These are phyloP conservation scores for Ophiostoma pallidulum DNA, from an alignment of 2,329 filamentous ascomycete species.

Conservation along the genomic window DNA sequence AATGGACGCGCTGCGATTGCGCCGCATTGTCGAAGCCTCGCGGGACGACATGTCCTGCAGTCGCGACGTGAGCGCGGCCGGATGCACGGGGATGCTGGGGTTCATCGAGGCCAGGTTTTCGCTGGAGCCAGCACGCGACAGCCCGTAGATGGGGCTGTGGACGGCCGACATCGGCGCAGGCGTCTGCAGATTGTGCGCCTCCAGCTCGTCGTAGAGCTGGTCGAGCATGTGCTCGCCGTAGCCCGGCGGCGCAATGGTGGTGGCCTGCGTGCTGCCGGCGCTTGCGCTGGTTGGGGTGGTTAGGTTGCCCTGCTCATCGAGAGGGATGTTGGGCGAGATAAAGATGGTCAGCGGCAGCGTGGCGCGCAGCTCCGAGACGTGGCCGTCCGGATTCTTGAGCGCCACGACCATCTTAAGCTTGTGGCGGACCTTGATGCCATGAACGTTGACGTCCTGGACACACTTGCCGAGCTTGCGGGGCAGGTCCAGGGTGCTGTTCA, in stretches of 20 bases:
- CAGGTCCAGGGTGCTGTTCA: conserved; percentile 56
- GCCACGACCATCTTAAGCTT: conserved; percentile 88
- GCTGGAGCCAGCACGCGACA: conserved; percentile 64
- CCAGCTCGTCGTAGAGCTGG: conserved; percentile 80
- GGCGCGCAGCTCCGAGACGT: conserved; percentile 85
- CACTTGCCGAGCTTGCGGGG: conserved; percentile 76
- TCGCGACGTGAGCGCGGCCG: conserved; percentile 50
- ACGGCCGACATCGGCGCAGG: conserved; percentile 62
- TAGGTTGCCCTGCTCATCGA: conserved; percentile 80
- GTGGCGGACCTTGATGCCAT: conserved; percentile 85
- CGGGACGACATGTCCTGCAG: conserved; percentile 56
- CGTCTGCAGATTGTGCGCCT: conserved; percentile 71
- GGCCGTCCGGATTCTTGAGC: conserved; percentile 88
- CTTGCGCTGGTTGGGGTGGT: conserved; percentile 46
- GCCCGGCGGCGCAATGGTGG: conserved; percentile 72
- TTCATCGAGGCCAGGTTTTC: conserved; percentile 66
- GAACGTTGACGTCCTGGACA: conserved; percentile 79
- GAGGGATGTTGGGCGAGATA: conserved; percentile 85
- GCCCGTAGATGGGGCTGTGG: conserved; percentile 67
- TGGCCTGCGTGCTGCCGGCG: conserved; percentile 41
- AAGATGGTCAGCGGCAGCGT: conserved; percentile 87
- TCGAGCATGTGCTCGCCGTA: conserved; percentile 89
- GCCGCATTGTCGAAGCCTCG: conserved; percentile 30
- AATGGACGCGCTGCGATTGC: conserved; percentile 32
- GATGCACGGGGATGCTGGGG: conserved; percentile 33